Evolutionary conservation across 306 rosid species (phyloP).

Genomic region (Psophocarpus tetragonolobus): DNA sequence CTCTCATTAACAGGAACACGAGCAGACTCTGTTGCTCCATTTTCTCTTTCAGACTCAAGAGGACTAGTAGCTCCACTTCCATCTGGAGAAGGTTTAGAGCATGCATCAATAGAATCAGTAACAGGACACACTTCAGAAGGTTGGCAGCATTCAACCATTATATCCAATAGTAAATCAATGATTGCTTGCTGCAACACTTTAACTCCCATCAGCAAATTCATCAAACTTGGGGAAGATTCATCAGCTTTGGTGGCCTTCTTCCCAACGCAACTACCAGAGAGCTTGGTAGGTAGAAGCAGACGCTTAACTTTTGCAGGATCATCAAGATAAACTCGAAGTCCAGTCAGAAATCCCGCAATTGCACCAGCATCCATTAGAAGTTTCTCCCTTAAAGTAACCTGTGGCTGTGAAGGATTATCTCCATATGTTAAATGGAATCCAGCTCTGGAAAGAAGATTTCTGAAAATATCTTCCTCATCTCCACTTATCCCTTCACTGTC

Average conservation of each 20-base stretch:
- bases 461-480: slow-evolving; percentile 95
- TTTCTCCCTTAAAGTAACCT: slow-evolving; percentile 91
- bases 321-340: slow-evolving; percentile 98
- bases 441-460: slow-evolving; percentile 93
- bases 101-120: slow-evolving; percentile 59
- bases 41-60: slow-evolving; percentile 64
- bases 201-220: slow-evolving; percentile 99
- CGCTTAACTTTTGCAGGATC: slow-evolving; percentile 99
- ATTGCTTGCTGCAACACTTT: slow-evolving; percentile 97
- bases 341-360: slow-evolving; percentile 96
- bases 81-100: slow-evolving; percentile 64
- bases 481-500: slow-evolving; percentile 97
- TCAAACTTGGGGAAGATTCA: slow-evolving; percentile 95
- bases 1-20: slow-evolving; percentile 67
- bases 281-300: slow-evolving; percentile 93
- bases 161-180: slow-evolving; percentile 94
- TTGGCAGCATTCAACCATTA: slow-evolving; percentile 99
- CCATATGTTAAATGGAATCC: slow-evolving; percentile 98
- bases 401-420: slow-evolving; percentile 96
- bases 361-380: slow-evolving; percentile 98
- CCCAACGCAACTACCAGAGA: slow-evolving; percentile 80
- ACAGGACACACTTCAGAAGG: slow-evolving; percentile 78
- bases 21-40: slow-evolving; percentile 59
- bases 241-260: slow-evolving; percentile 69
- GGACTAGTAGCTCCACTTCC: slow-evolving; percentile 61